These are phyloP conservation scores for Penicillium odoratum DNA, from an alignment of 495 filamentous ascomycete species.

Conservation along the genomic window DNA sequence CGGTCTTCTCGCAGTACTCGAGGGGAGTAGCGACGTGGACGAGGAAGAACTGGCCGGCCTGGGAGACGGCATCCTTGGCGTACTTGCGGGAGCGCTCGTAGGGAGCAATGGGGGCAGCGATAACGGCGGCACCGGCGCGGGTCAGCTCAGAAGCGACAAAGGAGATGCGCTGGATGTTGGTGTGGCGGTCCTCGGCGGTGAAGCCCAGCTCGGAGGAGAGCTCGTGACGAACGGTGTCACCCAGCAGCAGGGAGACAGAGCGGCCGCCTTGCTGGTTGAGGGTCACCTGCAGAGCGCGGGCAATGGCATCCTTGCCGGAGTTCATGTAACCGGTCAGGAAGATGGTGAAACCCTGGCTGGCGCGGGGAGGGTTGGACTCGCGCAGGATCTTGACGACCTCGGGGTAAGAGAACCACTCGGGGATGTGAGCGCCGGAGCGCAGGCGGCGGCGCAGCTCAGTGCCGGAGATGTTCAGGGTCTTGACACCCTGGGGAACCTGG, in stretches of 20 bases:
- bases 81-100: constrained; percentile 74
- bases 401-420: constrained; percentile 99
- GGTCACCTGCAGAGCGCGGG: constrained; percentile 92
- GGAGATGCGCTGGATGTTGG: constrained; percentile 92
- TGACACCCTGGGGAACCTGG: constrained; percentile 76
- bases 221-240: constrained; percentile 91
- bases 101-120: constrained; percentile 95
- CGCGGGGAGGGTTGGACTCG: constrained; percentile 89
- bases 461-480: constrained; percentile 95
- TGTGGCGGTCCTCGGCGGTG: constrained; percentile 88
- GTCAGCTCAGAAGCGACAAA: constrained; percentile 96
- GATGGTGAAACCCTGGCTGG: constrained; percentile 92
- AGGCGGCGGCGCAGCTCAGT: constrained; percentile 91
- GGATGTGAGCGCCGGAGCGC: constrained; percentile 87
- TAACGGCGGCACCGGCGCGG: constrained; percentile 88
- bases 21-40: constrained; percentile 93
- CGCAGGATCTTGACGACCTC: constrained; percentile 95
- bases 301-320: constrained; percentile 94
- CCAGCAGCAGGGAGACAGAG: constrained; percentile 87
- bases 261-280: constrained; percentile 98
- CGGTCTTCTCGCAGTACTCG: constrained; percentile 90
- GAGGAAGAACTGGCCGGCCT: constrained; percentile 87
- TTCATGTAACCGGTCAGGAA: constrained; percentile 98
- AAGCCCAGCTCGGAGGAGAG: constrained; percentile 95
- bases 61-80: constrained; percentile 81